Conservation (phyloP, 306 rosid species). For the Malus asiatica region DNA sequence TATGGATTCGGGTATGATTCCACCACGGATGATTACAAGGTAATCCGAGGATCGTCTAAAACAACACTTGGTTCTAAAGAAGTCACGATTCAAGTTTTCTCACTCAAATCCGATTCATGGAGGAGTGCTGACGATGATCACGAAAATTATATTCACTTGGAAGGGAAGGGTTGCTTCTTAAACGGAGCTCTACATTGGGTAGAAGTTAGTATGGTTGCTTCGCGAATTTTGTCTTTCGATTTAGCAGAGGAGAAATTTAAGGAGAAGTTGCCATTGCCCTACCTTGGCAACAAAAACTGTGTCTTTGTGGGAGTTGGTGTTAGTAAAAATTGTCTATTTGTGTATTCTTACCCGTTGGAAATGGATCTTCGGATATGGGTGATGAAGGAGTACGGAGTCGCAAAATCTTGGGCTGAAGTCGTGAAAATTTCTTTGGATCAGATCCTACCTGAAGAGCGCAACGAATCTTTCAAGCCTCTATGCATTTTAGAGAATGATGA, state of each 20-base stretch:
- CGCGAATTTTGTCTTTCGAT: background rate
- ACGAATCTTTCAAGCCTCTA: background rate
- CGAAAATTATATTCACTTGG: background rate
- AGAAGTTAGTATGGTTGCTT: background rate
- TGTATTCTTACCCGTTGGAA: background rate
- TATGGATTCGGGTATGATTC: constrained; percentile 10
- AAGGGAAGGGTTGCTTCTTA: background rate
- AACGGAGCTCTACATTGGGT: constrained; percentile 2
- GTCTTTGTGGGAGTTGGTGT: background rate
- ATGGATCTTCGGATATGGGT: background rate
- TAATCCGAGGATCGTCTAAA: background rate
- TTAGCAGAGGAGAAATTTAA: background rate
- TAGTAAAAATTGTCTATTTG: background rate
- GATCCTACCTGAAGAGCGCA: background rate
- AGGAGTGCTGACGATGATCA: background rate
- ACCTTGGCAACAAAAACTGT: background rate
- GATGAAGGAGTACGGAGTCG: constrained; percentile 1
- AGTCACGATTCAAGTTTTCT: background rate
- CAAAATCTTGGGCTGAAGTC: background rate
- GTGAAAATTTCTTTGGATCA: background rate
- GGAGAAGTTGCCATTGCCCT: background rate
- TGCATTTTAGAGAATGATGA: background rate
- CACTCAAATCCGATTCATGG: background rate
- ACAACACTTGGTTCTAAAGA: background rate
- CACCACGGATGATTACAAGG: background rate